A percentile compares a stretch with the other conserved stretches of the same genome.
These are phyloP conservation scores for Xylaria scruposa DNA, from an alignment of 495 filamentous ascomycete genomes.

Conservation along the genomic window DNA sequence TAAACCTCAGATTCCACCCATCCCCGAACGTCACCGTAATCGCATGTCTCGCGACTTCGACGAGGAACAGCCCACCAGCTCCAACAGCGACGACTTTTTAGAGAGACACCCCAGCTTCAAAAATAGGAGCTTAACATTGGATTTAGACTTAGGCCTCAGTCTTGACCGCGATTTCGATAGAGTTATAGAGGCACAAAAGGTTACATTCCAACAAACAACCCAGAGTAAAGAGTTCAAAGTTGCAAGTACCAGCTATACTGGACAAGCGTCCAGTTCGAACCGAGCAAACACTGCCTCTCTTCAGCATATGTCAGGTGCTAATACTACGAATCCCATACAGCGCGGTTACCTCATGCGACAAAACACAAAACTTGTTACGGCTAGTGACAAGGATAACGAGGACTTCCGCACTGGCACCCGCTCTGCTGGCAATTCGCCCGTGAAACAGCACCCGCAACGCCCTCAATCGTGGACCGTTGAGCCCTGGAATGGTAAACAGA, in stretches of 20 bases:
- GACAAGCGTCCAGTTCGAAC: conserved; percentile 34
- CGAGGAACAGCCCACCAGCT: conserved; percentile 37
- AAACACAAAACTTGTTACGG: conserved; percentile 95
- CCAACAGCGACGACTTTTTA: conserved; percentile 47
- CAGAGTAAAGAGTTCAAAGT: conserved; percentile 17
- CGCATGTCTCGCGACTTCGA: conserved; percentile 55
- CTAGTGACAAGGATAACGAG: conserved; percentile 68
- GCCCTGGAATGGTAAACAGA: conserved; percentile 87
- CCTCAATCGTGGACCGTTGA: conserved; percentile 93
- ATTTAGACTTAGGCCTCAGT: conserved; percentile 83
- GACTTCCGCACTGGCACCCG: conserved; percentile 60
- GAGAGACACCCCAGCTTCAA: conserved; percentile 63
- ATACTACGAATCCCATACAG: conserved; percentile 67
- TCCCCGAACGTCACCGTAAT: conserved; percentile 64
- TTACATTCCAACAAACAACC: conserved; percentile 66
- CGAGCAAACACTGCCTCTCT: conserved; percentile 9
- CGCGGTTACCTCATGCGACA: conserved; percentile 98
- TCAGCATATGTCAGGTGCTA: conserved; percentile 55
- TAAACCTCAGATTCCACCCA: conserved; percentile 62
- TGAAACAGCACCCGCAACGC: conserved; percentile 69
- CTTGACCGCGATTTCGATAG: conserved; percentile 93
- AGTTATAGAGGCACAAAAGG: conserved; percentile 98
- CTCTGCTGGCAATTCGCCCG: conserved; percentile 72
- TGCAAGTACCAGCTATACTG: conserved; percentile 27
- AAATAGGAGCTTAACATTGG: conserved; percentile 67